Base-by-base conservation (phyloP, 2,329 filamentous ascomycete species). In the Microsporum audouinii region DNA sequence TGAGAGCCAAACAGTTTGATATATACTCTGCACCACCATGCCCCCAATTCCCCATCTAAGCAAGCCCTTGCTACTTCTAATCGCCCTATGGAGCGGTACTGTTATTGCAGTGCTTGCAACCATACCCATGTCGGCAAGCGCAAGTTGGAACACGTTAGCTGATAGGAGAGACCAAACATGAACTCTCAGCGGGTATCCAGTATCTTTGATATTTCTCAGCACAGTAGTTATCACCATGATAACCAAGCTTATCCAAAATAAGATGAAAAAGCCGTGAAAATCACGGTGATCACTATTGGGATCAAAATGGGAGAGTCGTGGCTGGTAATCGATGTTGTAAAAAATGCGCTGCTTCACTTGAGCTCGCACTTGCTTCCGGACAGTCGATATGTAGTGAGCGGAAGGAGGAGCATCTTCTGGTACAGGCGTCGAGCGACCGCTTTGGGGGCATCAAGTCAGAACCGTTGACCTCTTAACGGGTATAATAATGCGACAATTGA, bases 171-270 rank as follows among this genome's bases (percentile, higher is more conserved):
- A 82, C 89, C 91, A 97, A 66, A 97, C 95, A 72, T 89, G 82
- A 58, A 95, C 84, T 69, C 88, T 84, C 68, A 97, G 78, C 14
- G 91, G 88, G 71, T 87, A 89, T 27, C 94, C 94, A 0, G 90
- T 96, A 71, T 97, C 94, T 74, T 92, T 95, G 70, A 94, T 84
- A 73, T 96, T 97, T 69, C 92, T 85, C 69, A 96, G 76, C 79
- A 91, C 89, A n/a, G 89, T 89, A 2, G 92, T 97, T 64, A 96
- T 87, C 68, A 91, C 90, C 91, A 99, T 96, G 73, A 99, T 95
- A 67, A 89, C 89, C 63, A 99, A 80, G 7, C 90, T 90, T 66
- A 99, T 92, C 94, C 94, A 99, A 77, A 99, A 99, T 41, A 99
- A 83, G 60, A 94, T 89, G 77, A 96, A 99, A 82, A 99, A 99